These are phyloP conservation scores for Calcarisporium arbuscula DNA, from an alignment of 2,329 filamentous ascomycete species.

Conservation along the genomic window DNA sequence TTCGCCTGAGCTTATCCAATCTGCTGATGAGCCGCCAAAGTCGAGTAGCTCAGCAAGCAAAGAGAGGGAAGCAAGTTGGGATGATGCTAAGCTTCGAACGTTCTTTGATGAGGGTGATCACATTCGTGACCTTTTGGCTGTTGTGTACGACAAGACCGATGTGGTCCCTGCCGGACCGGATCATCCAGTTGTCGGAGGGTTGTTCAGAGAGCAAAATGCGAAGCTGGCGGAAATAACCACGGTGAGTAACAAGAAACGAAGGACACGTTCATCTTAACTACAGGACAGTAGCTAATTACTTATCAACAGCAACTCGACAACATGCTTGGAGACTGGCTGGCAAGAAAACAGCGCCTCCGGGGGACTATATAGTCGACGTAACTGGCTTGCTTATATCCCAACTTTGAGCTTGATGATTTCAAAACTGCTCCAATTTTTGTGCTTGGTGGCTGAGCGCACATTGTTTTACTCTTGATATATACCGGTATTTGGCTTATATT, in stretches of 20 bases:
- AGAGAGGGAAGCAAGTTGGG: conserved; percentile 58
- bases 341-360: conserved; percentile 60
- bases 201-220: conserved; percentile 84
- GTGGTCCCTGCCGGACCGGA: conserved; percentile 73
- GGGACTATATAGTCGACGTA: conserved; percentile 41
- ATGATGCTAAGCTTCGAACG: conserved; percentile 74
- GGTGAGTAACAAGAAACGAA: conserved; percentile 36
- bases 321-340: conserved; percentile 76
- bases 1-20: conserved; percentile 53
- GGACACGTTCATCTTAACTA: background rate
- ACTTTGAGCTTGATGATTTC: no score
- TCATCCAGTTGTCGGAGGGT: conserved; percentile 71
- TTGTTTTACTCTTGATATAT: no score
- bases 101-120: conserved; percentile 90
- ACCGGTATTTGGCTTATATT: no score
- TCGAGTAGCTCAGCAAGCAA: conserved; percentile 29
- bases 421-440: no score
- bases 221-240: conserved; percentile 80
- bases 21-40: conserved; percentile 32
- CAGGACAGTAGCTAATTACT: conserved; percentile 11
- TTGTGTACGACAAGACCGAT: conserved; percentile 88
- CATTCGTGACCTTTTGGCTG: conserved; percentile 80
- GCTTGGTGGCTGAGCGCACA: no score
- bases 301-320: conserved; percentile 68
- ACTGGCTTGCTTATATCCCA: no score